phyloP scores from a whole-genome alignment of 2,329 filamentous ascomycete species.

The Claviceps fusiformis region DNA sequence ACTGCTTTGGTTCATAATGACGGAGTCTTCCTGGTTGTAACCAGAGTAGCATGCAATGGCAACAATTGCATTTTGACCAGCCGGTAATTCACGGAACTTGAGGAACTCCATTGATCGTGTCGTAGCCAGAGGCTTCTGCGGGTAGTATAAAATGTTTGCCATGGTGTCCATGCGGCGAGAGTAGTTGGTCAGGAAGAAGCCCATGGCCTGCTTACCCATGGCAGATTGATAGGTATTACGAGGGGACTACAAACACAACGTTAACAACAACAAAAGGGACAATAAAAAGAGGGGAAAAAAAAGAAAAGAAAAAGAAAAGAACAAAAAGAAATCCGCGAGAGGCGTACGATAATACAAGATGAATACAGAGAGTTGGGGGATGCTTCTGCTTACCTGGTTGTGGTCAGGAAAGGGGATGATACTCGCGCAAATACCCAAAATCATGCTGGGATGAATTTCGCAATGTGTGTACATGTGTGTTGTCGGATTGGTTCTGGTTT shows the following conservation, averaged over 20 bases:
- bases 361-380: not conserved
- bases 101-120: conserved; percentile 98
- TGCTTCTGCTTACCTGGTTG: conserved; percentile 53
- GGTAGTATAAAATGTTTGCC: conserved; percentile 98
- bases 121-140: conserved; percentile 91
- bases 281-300: too few relatives aligned
- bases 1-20: conserved; percentile 99
- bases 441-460: conserved; percentile 98
- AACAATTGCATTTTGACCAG: conserved; percentile 95
- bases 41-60: conserved; percentile 95
- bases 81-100: conserved; percentile 93
- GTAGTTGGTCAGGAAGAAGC: conserved; percentile 96
- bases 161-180: conserved; percentile 97
- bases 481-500: conserved; percentile 73
- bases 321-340: not conserved
- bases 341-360: not conserved
- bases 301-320: too few relatives aligned
- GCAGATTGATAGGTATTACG: conserved; percentile 98
- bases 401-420: conserved; percentile 99
- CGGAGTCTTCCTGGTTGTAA: conserved; percentile 99
- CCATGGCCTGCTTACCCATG: conserved; percentile 99
- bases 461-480: conserved; percentile 95
- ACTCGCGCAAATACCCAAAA: conserved; percentile 93
- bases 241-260: conserved; percentile 54
- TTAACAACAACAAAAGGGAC: too few relatives aligned